These are phyloP conservation scores for Gyromitra esculenta DNA, from an alignment of 2,329 filamentous ascomycete genomes.

Conservation along the genomic window DNA sequence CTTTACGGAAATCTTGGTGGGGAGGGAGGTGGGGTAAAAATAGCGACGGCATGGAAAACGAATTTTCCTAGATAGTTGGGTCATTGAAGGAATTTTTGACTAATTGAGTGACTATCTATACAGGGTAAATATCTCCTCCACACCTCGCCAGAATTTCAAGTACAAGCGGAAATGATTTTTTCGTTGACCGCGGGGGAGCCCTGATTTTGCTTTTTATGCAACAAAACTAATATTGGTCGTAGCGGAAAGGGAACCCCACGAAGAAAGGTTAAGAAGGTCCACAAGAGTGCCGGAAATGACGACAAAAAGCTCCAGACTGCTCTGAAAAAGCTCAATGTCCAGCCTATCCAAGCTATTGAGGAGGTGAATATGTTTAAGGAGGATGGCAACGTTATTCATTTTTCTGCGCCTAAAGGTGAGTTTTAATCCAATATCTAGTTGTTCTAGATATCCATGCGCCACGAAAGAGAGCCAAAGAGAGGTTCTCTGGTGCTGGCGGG, in stretches of 20 bases:
- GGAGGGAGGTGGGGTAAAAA: slow-evolving; percentile 44
- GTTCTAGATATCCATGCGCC: slow-evolving; percentile 1
- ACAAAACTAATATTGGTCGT: slow-evolving; percentile 52
- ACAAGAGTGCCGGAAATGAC: slow-evolving; percentile 89
- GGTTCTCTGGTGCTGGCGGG: slow-evolving; percentile 18
- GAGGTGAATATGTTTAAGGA: slow-evolving; percentile 99
- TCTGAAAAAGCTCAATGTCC: slow-evolving; percentile 99
- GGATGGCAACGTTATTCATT: slow-evolving; percentile 99
- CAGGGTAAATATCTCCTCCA: slow-evolving; percentile 49
- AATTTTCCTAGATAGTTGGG: slow-evolving; percentile 24
- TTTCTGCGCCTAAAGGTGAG: slow-evolving; percentile 95
- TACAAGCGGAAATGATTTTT: slow-evolving; percentile 31
- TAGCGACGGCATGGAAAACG: slow-evolving; percentile 22
- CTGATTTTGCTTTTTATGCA: slow-evolving; percentile 11
- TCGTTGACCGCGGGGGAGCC: slow-evolving; percentile 1
- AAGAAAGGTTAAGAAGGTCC: slow-evolving; percentile 98
- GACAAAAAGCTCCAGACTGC: slow-evolving; percentile 99
- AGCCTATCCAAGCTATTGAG: slow-evolving; percentile 99
- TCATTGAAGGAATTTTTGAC: slow-evolving; percentile 40
- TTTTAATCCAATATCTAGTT: slow-evolving; percentile 17
- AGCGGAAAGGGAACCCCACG: slow-evolving; percentile 98
- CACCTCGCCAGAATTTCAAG: slow-evolving; percentile 9
- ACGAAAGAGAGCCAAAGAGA: not conserved
- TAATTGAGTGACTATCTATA: slow-evolving; percentile 42
- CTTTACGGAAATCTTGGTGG: slow-evolving; percentile 37